Evolutionary conservation across 1,284 basidiomycete genomes (phyloP).

Genomic region (Papiliotrema fonsecae): DNA sequence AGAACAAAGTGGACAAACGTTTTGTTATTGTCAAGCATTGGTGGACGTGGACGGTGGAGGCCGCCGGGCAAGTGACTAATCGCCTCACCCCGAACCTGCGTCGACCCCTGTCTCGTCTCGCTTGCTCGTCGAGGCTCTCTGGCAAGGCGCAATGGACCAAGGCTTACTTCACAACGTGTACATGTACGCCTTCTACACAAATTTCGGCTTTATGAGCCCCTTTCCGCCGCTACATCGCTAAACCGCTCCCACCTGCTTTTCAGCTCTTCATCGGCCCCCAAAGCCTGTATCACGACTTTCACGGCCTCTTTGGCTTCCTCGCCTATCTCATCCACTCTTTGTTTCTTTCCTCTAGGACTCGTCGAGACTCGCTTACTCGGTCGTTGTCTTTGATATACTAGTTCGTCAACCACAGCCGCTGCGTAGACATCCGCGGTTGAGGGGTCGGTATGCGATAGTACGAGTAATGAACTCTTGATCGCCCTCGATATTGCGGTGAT

Average conservation of each 20-base stretch:
- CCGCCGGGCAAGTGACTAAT: background rate
- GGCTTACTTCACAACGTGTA: too few species aligned
- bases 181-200: too few species aligned
- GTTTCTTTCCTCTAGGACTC: background rate
- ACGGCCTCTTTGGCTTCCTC: constrained; percentile 9
- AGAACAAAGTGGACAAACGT: background rate
- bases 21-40: background rate
- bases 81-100: background rate
- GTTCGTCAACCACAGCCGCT: constrained; percentile 22
- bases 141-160: too few species aligned
- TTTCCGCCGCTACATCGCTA: too few species aligned
- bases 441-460: constrained; percentile 1
- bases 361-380: background rate
- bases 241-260: constrained; percentile 9
- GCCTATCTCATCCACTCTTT: background rate
- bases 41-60: background rate
- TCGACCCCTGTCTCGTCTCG: too few species aligned
- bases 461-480: constrained; percentile 1
- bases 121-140: too few species aligned
- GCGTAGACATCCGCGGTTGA: background rate
- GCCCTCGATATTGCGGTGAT: constrained; percentile 1
- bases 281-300: constrained; percentile 2
- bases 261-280: constrained; percentile 19
- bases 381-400: constrained; percentile 15
- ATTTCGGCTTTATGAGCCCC: too few species aligned